Percentiles rank a stretch among this genome's conserved stretches.
Conservation (phyloP, 1,139 yeast species). For the Zygosaccharomyces sapae region DNA sequence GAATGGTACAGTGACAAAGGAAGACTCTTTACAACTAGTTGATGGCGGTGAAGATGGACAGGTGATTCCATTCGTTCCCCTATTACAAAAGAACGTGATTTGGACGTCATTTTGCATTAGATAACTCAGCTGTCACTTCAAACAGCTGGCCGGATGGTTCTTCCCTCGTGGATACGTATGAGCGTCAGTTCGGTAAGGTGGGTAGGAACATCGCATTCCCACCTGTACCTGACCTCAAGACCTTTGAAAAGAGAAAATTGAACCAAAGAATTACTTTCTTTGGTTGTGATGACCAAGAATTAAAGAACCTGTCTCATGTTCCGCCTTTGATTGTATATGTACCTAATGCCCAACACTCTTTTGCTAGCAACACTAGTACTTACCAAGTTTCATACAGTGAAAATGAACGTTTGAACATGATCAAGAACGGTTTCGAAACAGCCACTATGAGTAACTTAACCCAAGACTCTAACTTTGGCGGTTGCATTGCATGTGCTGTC, state of each 20-base stretch:
- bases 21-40: constrained; percentile 52
- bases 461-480: constrained; percentile 37
- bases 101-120: constrained; percentile 81
- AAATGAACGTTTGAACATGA: constrained; percentile 53
- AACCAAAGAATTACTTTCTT: constrained; percentile 22
- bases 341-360: constrained; percentile 71
- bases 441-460: constrained; percentile 69
- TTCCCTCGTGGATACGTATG: constrained; percentile 57
- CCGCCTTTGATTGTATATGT: constrained; percentile 76
- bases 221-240: constrained; percentile 65
- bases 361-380: constrained; percentile 66
- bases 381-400: constrained; percentile 57
- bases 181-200: constrained; percentile 59
- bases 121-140: constrained; percentile 71
- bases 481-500: no score
- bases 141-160: constrained; percentile 72
- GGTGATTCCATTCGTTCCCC: constrained; percentile 70
- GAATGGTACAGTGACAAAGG: constrained; percentile 19
- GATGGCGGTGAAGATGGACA: constrained; percentile 87
- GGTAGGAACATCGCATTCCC: constrained; percentile 71
- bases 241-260: constrained; percentile 54
- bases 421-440: constrained; percentile 74
- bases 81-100: constrained; percentile 62
- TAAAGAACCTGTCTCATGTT: constrained; percentile 35
- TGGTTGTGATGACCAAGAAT: no score